A percentile compares a stretch with the other conserved stretches of the same genome.
Evolutionary conservation across 2,329 filamentous ascomycete genomes (phyloP).

Genomic region (Elsinoe australis): DNA sequence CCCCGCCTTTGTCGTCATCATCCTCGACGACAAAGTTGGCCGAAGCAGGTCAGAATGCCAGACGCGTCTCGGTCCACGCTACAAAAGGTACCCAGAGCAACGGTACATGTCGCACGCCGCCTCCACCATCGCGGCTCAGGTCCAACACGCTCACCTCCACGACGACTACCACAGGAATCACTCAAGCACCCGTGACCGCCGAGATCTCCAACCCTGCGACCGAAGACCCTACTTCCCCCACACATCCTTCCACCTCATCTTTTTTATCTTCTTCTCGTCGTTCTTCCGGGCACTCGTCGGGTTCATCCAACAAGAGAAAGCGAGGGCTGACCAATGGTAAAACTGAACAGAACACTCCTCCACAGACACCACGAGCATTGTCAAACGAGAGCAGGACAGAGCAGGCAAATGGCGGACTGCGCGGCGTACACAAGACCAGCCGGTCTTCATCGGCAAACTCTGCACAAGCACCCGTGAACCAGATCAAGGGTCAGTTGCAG

Average conservation of each 20-base stretch:
- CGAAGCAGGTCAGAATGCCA: constrained; percentile 19
- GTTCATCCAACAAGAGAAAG: constrained; percentile 57
- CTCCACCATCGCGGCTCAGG: constrained; percentile 27
- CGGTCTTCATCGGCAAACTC: constrained; percentile 29
- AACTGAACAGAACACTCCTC: constrained; percentile 78
- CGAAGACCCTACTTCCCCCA: constrained; percentile 48
- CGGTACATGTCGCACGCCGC: too few species aligned
- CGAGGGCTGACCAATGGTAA: constrained; percentile 73
- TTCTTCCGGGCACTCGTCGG: constrained; percentile 34
- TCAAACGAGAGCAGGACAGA: constrained; percentile 53
- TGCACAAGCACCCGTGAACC: constrained; percentile 51
- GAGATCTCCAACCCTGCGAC: constrained; percentile 62
- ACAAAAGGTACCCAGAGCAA: too few species aligned
- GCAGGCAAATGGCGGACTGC: constrained; percentile 26
- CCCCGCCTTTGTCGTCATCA: constrained; percentile 35
- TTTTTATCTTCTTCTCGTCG: constrained; percentile 36
- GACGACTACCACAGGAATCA: constrained; percentile 58
- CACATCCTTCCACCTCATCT: constrained; percentile 42
- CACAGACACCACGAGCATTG: constrained; percentile 81
- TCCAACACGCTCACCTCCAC: constrained; percentile 36
- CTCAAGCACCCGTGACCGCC: constrained; percentile 56
- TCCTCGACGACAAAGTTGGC: constrained; percentile 32
- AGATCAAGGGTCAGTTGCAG: constrained; percentile 77
- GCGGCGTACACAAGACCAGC: constrained; percentile 29
- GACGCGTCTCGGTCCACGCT: constrained; percentile 9